Evolutionary conservation across 306 rosid genomes (phyloP).

Genomic region (Cucurbita maxima): DNA sequence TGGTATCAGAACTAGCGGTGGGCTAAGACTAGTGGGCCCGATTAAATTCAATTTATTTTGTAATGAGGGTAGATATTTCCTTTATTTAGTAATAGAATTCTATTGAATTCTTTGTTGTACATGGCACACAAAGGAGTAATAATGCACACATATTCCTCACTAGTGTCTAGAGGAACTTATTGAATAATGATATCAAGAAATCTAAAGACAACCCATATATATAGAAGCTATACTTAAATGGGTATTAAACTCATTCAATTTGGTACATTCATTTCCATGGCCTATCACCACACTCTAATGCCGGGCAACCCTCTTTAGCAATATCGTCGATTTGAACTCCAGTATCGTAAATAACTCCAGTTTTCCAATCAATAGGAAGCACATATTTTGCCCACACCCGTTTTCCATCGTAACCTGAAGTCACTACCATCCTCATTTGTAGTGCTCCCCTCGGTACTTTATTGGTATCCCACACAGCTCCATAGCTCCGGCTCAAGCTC

Average conservation of each 20-base stretch:
- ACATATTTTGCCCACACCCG: constrained; percentile 54
- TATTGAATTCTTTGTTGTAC: background rate
- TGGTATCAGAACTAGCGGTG: too few relatives aligned
- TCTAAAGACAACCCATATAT: background rate
- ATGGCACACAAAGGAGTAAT: background rate
- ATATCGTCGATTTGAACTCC: constrained; percentile 56
- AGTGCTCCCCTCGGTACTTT: constrained; percentile 56
- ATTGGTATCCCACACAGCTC: constrained; percentile 76
- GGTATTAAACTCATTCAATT: background rate
- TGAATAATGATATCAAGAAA: background rate
- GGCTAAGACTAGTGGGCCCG: too few relatives aligned
- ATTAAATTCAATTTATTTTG: too few relatives aligned
- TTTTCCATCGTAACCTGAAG: constrained; percentile 60
- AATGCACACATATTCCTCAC: background rate
- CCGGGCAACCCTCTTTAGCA: constrained; percentile 50
- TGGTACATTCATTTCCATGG: background rate
- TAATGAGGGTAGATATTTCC: background rate
- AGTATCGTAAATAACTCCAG: constrained; percentile 37
- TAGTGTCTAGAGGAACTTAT: background rate
- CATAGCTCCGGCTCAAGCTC: constrained; percentile 37
- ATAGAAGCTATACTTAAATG: background rate
- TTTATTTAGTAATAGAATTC: background rate
- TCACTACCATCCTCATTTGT: constrained; percentile 53
- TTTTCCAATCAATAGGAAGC: constrained; percentile 59
- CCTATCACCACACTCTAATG: background rate